These are phyloP conservation scores for Aspergillus proliferans DNA, from an alignment of 2,329 filamentous ascomycete species.

Conservation along the genomic window DNA sequence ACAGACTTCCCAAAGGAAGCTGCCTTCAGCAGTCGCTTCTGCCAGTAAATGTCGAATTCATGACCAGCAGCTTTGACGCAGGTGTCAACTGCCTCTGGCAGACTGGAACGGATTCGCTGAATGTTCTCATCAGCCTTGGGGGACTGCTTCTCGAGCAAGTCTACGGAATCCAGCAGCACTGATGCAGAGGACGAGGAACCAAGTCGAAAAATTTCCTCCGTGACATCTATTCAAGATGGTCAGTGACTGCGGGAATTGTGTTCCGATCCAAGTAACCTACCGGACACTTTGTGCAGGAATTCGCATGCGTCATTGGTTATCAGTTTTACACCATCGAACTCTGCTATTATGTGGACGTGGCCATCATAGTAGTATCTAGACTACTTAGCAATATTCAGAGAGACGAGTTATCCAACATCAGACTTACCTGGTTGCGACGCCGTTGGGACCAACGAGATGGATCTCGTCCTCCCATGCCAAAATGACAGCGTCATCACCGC, in stretches of 20 bases:
- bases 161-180: slow-evolving; percentile 86
- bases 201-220: slow-evolving; percentile 81
- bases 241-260: not conserved
- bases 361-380: slow-evolving; percentile 80
- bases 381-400: slow-evolving; percentile 10
- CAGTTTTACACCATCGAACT: slow-evolving; percentile 81
- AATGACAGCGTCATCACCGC: slow-evolving; percentile 86
- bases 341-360: slow-evolving; percentile 79
- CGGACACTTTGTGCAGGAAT: slow-evolving; percentile 87
- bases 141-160: slow-evolving; percentile 85
- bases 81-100: slow-evolving; percentile 87
- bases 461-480: slow-evolving; percentile 98
- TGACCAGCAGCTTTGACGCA: slow-evolving; percentile 91
- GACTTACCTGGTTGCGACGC: slow-evolving; percentile 57
- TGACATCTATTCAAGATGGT: slow-evolving; percentile 50
- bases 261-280: slow-evolving; percentile 38
- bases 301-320: slow-evolving; percentile 94
- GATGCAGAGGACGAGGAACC: slow-evolving; percentile 84
- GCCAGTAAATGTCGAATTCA: slow-evolving; percentile 85
- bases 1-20: slow-evolving; percentile 98
- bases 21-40: slow-evolving; percentile 91
- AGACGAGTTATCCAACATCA: not conserved
- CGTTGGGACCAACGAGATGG: slow-evolving; percentile 81
- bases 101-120: slow-evolving; percentile 77
- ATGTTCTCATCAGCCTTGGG: slow-evolving; percentile 98